Percentiles rank a stretch among this genome's conserved stretches.
Conservation (phyloP, 306 rosid genomes). For the Neltuma alba region DNA sequence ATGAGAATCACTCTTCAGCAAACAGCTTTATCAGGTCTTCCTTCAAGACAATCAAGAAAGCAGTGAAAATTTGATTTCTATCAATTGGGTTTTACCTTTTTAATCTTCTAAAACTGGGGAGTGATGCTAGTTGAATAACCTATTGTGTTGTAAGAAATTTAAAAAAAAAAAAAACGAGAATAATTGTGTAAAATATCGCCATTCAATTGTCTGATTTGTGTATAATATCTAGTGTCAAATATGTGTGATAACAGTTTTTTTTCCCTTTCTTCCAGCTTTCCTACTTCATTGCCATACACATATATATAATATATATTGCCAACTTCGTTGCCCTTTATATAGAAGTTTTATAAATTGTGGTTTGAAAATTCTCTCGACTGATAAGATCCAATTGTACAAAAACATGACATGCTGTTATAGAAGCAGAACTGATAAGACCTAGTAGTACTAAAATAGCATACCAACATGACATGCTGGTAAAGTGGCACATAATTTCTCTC, state of each 20-base stretch:
- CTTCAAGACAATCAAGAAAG: constrained; percentile 71
- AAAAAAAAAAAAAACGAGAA: constrained; percentile 18
- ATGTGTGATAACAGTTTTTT: constrained; percentile 28
- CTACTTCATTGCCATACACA: not conserved
- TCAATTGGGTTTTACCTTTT: constrained; percentile 2
- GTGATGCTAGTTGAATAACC: constrained; percentile 47
- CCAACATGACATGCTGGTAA: not conserved
- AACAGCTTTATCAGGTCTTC: constrained; percentile 68
- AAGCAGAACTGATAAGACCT: not conserved
- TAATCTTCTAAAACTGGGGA: constrained; percentile 21
- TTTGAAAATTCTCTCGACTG: not conserved
- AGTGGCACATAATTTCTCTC: not conserved
- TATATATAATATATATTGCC: too few species aligned
- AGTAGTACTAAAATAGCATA: not conserved
- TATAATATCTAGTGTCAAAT: constrained; percentile 37
- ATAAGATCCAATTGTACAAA: not conserved
- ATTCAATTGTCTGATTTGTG: constrained; percentile 51
- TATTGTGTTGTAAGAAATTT: constrained; percentile 15
- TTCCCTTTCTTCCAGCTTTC: constrained; percentile 25
- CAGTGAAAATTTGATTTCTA: constrained; percentile 51
- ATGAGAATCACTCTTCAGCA: constrained; percentile 32
- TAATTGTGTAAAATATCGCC: constrained; percentile 31
- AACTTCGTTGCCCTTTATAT: not conserved
- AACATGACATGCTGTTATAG: not conserved
- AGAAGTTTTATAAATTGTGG: not conserved